Evolutionary conservation across 768 basidiomycete species (phyloP).

Genomic region (Podaxis rugospora): DNA sequence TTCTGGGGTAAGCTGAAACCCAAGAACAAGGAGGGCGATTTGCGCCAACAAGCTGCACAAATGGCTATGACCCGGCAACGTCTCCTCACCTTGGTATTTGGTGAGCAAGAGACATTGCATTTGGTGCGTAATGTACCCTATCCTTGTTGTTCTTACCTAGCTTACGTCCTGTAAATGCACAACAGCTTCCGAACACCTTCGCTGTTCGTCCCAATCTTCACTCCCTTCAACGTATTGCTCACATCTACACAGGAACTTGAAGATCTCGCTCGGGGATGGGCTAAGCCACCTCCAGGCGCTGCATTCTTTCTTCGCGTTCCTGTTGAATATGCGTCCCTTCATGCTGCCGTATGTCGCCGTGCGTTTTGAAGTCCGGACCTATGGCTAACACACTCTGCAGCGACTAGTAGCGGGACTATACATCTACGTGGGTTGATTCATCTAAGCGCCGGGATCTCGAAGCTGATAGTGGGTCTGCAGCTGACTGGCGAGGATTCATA

Average conservation of each 20-base stretch:
- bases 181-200: conserved; percentile 65
- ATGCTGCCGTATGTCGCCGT: conserved; percentile 63
- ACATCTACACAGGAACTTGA: conserved; percentile 63
- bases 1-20: conserved; percentile 71
- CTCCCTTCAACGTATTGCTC: conserved; percentile 4
- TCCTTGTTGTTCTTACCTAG: conserved; percentile 8
- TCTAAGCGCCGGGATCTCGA: conserved; percentile 3
- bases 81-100: conserved; percentile 76
- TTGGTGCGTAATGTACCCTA: conserved; percentile 39
- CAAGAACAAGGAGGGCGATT: conserved; percentile 64
- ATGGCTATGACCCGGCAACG: conserved; percentile 74
- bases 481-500: conserved; percentile 83
- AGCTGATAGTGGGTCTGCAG: conserved; percentile 31
- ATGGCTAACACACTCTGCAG: conserved; percentile 33
- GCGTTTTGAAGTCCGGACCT: conserved; percentile 10
- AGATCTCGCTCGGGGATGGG: conserved; percentile 77
- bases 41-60: conserved; percentile 38
- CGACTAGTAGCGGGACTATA: conserved; percentile 78
- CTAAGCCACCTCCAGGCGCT: conserved; percentile 79
- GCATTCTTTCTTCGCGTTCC: conserved; percentile 75
- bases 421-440: conserved; percentile 59
- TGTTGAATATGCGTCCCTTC: conserved; percentile 82
- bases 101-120: conserved; percentile 82
- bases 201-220: conserved; percentile 39
- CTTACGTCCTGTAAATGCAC: conserved; percentile 10